Base-by-base conservation (phyloP, 192 early-diverging fungal genomes). In the Coemansia sp. region DNA sequence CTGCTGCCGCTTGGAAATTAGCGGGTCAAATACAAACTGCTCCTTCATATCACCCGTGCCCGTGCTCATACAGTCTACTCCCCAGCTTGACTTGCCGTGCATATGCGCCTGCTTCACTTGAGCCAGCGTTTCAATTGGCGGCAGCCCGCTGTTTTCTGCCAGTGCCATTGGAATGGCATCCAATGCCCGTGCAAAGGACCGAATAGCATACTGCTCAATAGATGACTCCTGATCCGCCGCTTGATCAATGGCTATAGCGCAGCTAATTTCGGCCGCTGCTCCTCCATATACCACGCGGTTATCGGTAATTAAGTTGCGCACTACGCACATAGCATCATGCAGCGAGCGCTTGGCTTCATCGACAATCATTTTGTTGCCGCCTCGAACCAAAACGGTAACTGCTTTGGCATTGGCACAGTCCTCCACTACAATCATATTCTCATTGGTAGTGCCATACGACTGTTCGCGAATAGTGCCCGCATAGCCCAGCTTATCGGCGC, bases 361-460 rank as follows among this genome's bases (percentile, higher is more conserved):
- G 58, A 99, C 93, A 53, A 99, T 94, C 96, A 97, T 96, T 83
- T 99, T 97, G 84, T 97, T 99, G 61, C 94, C 95, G 56, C 96
- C 96, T 52, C 96, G 88, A 42, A 94, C 90, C 76, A 99, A 93
- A 37, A 97, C 82, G 16, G 96, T 98, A 16, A 98, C 94, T 10
- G 96, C 96, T 58, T 94, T 88, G 20, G 92, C 87, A 82, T 99
- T 99, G 77, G 97, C 93, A 56, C 97, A 99, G 69, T 99, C 88
- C 66, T 99, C 97, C 76, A 99, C 98, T 3, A 99, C 89, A 41
- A 99, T 81, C 97, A 99, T 99, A 58, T 92, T 88, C 66, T 99
- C 97, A 56, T 74, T 74, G 56, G 64, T 74, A 15, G 64, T 67
- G 31, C 66, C 64, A 38, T 67, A 68, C 6, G 64, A 56, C 58